phyloP scores from a whole-genome alignment of 169 alveolate species.

The Sarcocystis neurona region DNA sequence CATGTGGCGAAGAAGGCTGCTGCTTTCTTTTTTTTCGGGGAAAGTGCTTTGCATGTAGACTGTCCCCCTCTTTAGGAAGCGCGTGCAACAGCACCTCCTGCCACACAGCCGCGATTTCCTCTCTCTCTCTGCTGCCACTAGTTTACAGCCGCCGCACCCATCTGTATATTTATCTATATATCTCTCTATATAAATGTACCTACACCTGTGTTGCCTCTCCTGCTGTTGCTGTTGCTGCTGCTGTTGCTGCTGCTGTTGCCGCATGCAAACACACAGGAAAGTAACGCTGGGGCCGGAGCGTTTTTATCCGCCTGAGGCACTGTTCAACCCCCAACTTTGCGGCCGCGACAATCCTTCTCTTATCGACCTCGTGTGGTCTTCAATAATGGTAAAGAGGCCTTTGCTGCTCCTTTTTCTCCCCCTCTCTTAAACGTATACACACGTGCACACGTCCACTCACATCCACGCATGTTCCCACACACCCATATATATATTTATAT shows the following conservation, averaged over 20 bases:
- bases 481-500: no score
- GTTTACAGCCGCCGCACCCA: no score
- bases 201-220: neutral
- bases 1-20: no score
- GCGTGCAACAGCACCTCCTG: no score
- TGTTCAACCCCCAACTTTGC: constrained; percentile 75
- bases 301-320: constrained; percentile 75
- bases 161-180: neutral
- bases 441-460: neutral
- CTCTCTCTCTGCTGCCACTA: no score
- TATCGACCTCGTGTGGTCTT: constrained; percentile 70
- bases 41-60: no score
- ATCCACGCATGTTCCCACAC: neutral
- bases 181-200: neutral
- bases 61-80: no score
- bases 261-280: constrained; percentile 52
- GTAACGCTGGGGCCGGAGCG: constrained; percentile 74
- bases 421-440: no score
- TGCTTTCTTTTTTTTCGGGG: no score
- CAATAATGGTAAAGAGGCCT: constrained; percentile 52
- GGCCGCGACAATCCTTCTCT: constrained; percentile 72
- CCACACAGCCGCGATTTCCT: no score
- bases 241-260: neutral
- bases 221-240: neutral
- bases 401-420: neutral